phyloP scores from a whole-genome alignment of 176 grass and related monocot species.

The Saccharum officinarum region DNA sequence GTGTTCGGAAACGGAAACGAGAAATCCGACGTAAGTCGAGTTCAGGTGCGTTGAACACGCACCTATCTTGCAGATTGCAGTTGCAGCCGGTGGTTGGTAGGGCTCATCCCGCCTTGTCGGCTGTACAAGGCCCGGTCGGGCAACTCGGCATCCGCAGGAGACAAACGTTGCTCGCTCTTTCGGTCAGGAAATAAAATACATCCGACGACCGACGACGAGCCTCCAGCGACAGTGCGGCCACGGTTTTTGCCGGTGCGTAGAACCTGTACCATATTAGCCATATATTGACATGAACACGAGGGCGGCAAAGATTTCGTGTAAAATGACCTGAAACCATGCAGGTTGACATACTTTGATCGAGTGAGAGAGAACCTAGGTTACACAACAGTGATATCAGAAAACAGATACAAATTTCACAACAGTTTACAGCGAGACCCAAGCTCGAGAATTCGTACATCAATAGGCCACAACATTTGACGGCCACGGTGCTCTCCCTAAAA shows the following conservation, averaged over 20 bases:
- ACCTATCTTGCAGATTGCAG: neutral
- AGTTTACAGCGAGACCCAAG: slow-evolving; percentile 33
- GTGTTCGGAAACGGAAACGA: neutral
- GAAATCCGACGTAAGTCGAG: neutral
- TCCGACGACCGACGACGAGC: too few relatives aligned
- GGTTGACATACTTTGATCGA: slow-evolving; percentile 11
- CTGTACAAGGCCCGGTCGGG: neutral
- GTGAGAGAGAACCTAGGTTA: slow-evolving; percentile 13
- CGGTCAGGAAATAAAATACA: neutral
- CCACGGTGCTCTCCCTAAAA: slow-evolving; percentile 44
- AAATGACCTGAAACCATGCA: neutral
- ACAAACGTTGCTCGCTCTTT: neutral
- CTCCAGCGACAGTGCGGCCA: neutral
- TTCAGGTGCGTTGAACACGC: neutral
- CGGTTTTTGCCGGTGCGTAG: neutral
- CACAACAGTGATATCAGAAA: slow-evolving; percentile 26
- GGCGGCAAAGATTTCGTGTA: neutral
- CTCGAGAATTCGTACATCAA: slow-evolving; percentile 26
- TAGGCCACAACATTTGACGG: slow-evolving; percentile 34
- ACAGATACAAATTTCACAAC: slow-evolving; percentile 34
- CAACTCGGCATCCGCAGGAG: neutral
- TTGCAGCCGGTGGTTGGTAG: neutral
- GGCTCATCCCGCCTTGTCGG: neutral
- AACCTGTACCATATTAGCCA: neutral
- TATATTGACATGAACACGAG: neutral